phyloP scores from a whole-genome alignment of 2,329 filamentous ascomycete genomes.

The Ophiosphaerella korrae region DNA sequence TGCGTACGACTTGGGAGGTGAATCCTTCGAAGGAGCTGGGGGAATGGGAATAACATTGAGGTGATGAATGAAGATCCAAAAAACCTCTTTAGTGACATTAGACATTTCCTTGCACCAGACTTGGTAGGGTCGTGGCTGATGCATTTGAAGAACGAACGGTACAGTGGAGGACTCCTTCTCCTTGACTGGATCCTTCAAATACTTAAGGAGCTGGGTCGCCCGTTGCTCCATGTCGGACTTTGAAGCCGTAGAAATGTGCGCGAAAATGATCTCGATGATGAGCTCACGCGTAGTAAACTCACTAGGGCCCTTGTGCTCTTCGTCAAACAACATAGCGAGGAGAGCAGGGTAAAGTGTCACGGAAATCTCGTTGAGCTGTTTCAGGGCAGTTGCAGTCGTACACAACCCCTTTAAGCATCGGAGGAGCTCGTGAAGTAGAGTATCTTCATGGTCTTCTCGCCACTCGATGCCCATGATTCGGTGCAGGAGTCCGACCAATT shows the following conservation, averaged over 20 bases:
- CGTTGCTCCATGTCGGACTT: slow-evolving; percentile 66
- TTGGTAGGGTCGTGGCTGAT: slow-evolving; percentile 82
- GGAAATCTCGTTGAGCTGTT: slow-evolving; percentile 80
- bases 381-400: slow-evolving; percentile 84
- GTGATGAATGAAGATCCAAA: slow-evolving; percentile 98
- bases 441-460: slow-evolving; percentile 97
- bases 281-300: slow-evolving; percentile 94
- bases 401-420: slow-evolving; percentile 93
- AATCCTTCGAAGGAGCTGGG: slow-evolving; percentile 36
- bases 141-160: slow-evolving; percentile 88
- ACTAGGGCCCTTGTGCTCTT: slow-evolving; percentile 96
- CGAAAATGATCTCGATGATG: slow-evolving; percentile 86
- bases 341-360: slow-evolving; percentile 82
- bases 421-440: slow-evolving; percentile 86
- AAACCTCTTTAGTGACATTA: slow-evolving; percentile 95
- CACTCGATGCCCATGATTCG: slow-evolving; percentile 96
- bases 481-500: slow-evolving; percentile 83
- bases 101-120: slow-evolving; percentile 93
- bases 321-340: slow-evolving; percentile 88
- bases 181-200: slow-evolving; percentile 75
- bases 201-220: slow-evolving; percentile 74
- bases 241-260: slow-evolving; percentile 72
- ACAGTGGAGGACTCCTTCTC: slow-evolving; percentile 77
- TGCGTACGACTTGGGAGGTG: slow-evolving; percentile 48
- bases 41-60: slow-evolving; percentile 80